Base-by-base conservation (phyloP, 192 early-diverging fungal genomes). In the Kappamyces sp. region DNA sequence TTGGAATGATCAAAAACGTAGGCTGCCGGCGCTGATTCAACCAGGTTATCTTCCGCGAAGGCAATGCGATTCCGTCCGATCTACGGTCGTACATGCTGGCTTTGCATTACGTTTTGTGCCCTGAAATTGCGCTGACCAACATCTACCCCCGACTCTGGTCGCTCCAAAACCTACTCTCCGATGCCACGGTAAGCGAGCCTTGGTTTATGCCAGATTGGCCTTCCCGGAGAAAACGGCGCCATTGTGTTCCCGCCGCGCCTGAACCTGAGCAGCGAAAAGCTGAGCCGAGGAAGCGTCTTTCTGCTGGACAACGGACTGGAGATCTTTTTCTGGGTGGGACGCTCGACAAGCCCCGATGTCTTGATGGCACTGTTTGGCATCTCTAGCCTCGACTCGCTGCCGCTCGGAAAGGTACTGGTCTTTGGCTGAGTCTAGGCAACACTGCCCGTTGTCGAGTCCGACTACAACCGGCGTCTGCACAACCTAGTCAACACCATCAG, bases 301-400 rank as follows among this genome's bases (percentile, higher is more conserved):
- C 76, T 98, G 63, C 70, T 98, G 47, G 87, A 92, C 36, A 85
- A 87, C 54, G 84, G 90, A 5, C 67, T 79, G 34, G 90, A 92
- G 58, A 83, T 90, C 23, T 93, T 90, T 69, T 64, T 98, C 47
- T 97, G 90, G 90, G 74, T 98, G 38, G 90, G 91, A 3, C 78
- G 90, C 40, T 83, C 81, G n/a, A 86, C 82, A 5, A 72, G 73
- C 13, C 86, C 90, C n/a, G 80, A 89, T 40, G 59, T 95, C 2
- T 83, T 81, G 55, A 70, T 76, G 40, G 75, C 80, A 50, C 76
- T 98, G 55, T 86, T 98, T 60, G 88, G 86, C 48, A 82, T 84
- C 2, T 74, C 81, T 13, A 73, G 75, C 32, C 91, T 93, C 69
- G 90, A 90, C 12, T 84, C 84, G 34, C 58, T 98, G 42, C 75